Evolutionary conservation across 306 rosid species (phyloP), one percentile per base, ranked within the genome.

Genomic region (Acmispon strigosus): DNA sequence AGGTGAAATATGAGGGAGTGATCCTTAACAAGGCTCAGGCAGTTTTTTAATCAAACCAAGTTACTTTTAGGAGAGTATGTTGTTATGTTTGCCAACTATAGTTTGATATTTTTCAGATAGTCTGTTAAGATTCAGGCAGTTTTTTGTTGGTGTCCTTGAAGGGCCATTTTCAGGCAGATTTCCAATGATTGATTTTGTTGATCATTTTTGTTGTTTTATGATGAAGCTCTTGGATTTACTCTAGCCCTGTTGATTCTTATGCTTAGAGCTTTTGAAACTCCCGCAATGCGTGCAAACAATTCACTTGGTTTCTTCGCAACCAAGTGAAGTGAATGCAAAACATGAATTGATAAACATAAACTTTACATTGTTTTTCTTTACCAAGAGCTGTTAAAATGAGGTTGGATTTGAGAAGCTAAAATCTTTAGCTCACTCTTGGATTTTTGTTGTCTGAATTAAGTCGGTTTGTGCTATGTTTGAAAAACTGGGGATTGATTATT

Each of bases 1-100:
- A 91, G 72, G 92, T 88, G 72, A 91, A 88, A 64, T 88, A 91
- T 14, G 97, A 91, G 76, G 97, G 96, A 41, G 97, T 91, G 15
- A 91, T 91, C 74, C 92, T 91, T 22, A 91, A 91, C 87, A 91
- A 91, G 75, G 78, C 97, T 0, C 96, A 91, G 58, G 64, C 77
- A n/a, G 61, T 80, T 66, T 67, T 77, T 49, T 52, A 69, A 84
- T 70, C 72, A 74, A 75, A 22, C 45, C 11, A 20, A 63, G 59
- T 80, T 75, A 22, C 11, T 6, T 41, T 45, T 43, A 32, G 74
- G 65, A 43, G 65, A 36, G 37, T 36, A 48, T 24, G 72, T n/a
- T n/a, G n/a, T 2, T 53, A 66, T 59, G 10, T 82, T 86, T 71
- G 80, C 14, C 41, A 45, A 54, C 62, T 43, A 48, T 78, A 58